phyloP scores from a whole-genome alignment of 305 asterid genomes.

The Fraxinus albicans region DNA sequence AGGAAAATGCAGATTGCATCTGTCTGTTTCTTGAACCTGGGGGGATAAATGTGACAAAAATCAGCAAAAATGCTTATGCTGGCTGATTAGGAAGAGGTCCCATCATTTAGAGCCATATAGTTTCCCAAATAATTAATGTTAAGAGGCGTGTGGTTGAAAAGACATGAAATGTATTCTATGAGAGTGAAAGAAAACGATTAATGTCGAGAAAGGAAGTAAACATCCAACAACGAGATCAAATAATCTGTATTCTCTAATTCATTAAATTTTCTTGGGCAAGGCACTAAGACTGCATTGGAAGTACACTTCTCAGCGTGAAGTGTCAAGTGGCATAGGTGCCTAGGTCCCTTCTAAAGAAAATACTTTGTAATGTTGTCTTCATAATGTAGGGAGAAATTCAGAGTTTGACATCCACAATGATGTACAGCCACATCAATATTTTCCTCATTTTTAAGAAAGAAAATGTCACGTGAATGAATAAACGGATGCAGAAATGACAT shows the following conservation, averaged over 20 bases:
- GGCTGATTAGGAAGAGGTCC: not conserved
- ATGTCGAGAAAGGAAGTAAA: not conserved
- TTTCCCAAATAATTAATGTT: not conserved
- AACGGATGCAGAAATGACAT: not conserved
- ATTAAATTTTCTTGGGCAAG: not conserved
- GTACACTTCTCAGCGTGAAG: not conserved
- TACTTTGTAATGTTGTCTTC: not conserved
- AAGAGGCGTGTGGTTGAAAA: not conserved
- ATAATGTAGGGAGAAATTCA: not conserved
- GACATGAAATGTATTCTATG: not conserved
- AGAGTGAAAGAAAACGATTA: not conserved
- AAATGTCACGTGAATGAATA: not conserved
- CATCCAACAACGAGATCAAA: not conserved
- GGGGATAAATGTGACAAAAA: not conserved
- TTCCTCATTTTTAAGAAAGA: not conserved
- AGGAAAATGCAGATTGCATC: not conserved
- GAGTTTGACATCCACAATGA: not conserved
- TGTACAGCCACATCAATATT: not conserved
- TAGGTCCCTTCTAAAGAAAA: not conserved
- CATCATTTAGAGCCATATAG: not conserved
- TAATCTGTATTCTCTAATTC: not conserved
- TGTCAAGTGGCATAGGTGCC: not conserved
- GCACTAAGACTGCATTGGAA: not conserved
- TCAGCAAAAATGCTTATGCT: not conserved
- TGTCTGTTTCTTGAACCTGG: not conserved